These are phyloP conservation scores for Salvia splendens DNA, from an alignment of 257 asterid species.

Conservation along the genomic window DNA sequence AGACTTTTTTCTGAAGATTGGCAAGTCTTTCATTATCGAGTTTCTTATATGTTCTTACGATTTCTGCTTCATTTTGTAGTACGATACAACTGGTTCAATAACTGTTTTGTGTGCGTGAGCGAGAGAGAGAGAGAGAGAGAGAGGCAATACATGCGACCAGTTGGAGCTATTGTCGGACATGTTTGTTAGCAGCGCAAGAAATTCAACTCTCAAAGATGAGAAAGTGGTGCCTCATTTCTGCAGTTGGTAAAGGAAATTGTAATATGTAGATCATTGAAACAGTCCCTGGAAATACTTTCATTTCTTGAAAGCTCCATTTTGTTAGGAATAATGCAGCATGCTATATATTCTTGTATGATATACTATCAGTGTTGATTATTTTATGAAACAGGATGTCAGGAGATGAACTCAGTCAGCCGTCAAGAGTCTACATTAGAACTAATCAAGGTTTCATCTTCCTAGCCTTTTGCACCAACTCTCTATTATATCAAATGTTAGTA, in stretches of 20 bases:
- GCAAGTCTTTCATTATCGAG: neutral
- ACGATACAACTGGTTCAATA: constrained; percentile 11
- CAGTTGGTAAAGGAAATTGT: constrained; percentile 4
- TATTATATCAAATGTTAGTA: neutral
- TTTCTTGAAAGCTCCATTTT: constrained; percentile 13
- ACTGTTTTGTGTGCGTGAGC: neutral
- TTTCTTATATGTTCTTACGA: neutral
- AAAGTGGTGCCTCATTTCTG: constrained; percentile 19
- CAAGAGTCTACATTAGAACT: neutral
- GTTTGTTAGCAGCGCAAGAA: constrained; percentile 32
- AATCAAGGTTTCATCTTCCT: constrained; percentile 1
- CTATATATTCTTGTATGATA: neutral
- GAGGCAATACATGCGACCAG: constrained; percentile 47
- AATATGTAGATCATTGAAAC: constrained; percentile 35
- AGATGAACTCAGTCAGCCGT: constrained; percentile 35
- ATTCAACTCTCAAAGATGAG: constrained; percentile 15
- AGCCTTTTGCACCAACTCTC: neutral
- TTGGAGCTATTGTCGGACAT: constrained; percentile 53
- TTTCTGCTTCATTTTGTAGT: neutral
- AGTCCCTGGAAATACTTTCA: constrained; percentile 32
- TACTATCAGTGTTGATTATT: constrained; percentile 6
- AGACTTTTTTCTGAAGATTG: neutral
- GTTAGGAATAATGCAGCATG: constrained; percentile 25
- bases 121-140: constrained; percentile 4
- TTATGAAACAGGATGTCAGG: constrained; percentile 11